Evolutionary conservation across 257 asterid species (phyloP).

Genomic region (Penstemon davidsonii): DNA sequence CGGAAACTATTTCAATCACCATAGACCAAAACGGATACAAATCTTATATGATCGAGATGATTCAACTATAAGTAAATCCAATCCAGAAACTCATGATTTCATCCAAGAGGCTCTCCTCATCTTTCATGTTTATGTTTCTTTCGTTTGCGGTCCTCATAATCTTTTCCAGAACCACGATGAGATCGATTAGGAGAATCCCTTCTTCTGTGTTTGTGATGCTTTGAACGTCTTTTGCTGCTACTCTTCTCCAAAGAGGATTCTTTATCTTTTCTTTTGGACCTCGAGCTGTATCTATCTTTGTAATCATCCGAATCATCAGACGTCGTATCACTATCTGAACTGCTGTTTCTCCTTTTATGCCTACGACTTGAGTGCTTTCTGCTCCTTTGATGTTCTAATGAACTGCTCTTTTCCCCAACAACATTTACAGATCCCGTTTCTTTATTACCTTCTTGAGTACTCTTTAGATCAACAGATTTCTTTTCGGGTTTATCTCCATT

Average conservation of each 20-base stretch:
- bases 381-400: conserved; percentile 59
- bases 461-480: conserved; percentile 15
- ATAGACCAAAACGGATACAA: too few relatives aligned
- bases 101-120: conserved; percentile 26
- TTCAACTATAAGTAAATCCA: too few relatives aligned
- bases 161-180: conserved; percentile 52
- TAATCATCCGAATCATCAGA: conserved; percentile 43
- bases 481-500: conserved; percentile 27
- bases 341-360: conserved; percentile 42
- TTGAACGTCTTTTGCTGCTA: conserved; percentile 64
- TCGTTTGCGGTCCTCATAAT: conserved; percentile 44
- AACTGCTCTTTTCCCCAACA: conserved; percentile 38
- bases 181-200: conserved; percentile 63
- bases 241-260: conserved; percentile 48
- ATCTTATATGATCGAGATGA: too few relatives aligned
- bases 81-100: too few relatives aligned
- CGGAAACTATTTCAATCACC: too few relatives aligned
- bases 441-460: conserved; percentile 25
- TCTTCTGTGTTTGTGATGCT: conserved; percentile 65
- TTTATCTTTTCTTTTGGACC: conserved; percentile 55
- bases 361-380: conserved; percentile 48
- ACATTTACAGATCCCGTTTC: conserved; percentile 26
- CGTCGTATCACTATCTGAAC: conserved; percentile 41
- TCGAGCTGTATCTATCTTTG: conserved; percentile 42
- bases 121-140: conserved; percentile 43